Base-by-base conservation (phyloP, 352 stramenopile genomes). In the Globisporangium nunn region DNA sequence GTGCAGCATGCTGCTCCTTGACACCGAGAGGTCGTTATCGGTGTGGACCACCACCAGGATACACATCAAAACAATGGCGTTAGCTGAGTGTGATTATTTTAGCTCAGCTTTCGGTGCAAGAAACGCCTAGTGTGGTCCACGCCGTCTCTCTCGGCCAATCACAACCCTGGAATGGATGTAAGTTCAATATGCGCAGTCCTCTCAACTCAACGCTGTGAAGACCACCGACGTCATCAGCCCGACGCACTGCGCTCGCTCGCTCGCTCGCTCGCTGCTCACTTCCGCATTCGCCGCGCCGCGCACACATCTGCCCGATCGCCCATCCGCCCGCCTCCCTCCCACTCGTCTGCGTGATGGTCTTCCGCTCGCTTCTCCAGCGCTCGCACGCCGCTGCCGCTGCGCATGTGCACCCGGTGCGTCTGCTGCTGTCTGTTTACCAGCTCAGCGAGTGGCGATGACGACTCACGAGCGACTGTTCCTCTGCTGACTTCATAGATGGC, bases 321-420 rank as follows among this genome's bases (percentile, higher is more conserved):
- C 33, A 5, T 41, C 10, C 10, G 35, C 35, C 35, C 10, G 35
- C 35, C 43, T 23, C 44, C 23, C 23, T 23, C 23, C 23, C 23
- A 23, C 23, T 50, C 28, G 35, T 8, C 12, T 35, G 6, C 17
- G 10, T 29, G 2, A 61, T 61, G 56, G 50, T 54, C 45, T 63
- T 59, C 31, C 51, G 51, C 50, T 54, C 37, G 41, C 56, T 53
- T 10, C 30, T 59, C 12, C 50, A 59, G 28, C 52, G 50, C 17
- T 59, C 43, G 33, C 45, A 53, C 56, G 30, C 18, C 14, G 29
- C 30, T 8, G 39, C 56, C 11, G 23, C 37, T 37, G 37, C 56
- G 41, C 14, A 47, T 49, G 23, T 23, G 33, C 56, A 37, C 35
- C 40, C 31, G 10, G 52, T 60, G 10, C 23, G 35, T 37, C 46